Base-by-base conservation (phyloP, 306 rosid genomes). In the Sophora flavescens region DNA sequence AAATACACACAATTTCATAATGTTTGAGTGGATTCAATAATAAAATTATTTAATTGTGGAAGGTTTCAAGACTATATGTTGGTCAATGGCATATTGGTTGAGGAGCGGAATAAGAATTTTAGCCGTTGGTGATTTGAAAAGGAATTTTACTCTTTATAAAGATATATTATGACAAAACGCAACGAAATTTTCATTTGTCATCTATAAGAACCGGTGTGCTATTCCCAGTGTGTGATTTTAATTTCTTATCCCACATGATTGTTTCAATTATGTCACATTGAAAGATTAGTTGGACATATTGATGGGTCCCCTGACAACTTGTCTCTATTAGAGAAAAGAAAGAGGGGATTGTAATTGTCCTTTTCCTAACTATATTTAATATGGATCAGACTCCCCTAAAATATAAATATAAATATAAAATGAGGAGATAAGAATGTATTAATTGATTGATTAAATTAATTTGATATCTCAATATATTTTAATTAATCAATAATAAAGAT, bases 261-360 rank as follows among this genome's bases (percentile, higher is more conserved):
- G 80, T 48, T 13, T 68, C 70, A 84, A 88, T 86, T 61, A 82
- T 88, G 68, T 18, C 32, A 45, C 0, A 7, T 58, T 33, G 80
- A 76, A 78, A 84, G 56, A 50, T 75, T 82, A 18, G 82, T 54
- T 45, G 77, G 26, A 58, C 63, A 74, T 52, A 56, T 76, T 81
- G 80, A 85, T 83, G 79, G 86, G 78, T 53, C 65, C 72, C 70
- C 61, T 44, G 78, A 57, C 75, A 82, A 63, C 42, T 77, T 86
- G 78, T 74, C 70, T 83, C 41, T 67, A 33, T 28, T 45, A 18
- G 76, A 30, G 60, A 52, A 74, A 60, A 41, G 47, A 11, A 72
- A 22, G 68, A 63, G 15, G 22, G 22, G 10, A 39, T 53, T 39
- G 42, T 47, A 54, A 63, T 54, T 87, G 90, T 85, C 89, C 63